Evolutionary conservation across 352 stramenopile genomes (phyloP), one percentile per base, ranked within the genome.

Genomic region (Phytophthora cajani): DNA sequence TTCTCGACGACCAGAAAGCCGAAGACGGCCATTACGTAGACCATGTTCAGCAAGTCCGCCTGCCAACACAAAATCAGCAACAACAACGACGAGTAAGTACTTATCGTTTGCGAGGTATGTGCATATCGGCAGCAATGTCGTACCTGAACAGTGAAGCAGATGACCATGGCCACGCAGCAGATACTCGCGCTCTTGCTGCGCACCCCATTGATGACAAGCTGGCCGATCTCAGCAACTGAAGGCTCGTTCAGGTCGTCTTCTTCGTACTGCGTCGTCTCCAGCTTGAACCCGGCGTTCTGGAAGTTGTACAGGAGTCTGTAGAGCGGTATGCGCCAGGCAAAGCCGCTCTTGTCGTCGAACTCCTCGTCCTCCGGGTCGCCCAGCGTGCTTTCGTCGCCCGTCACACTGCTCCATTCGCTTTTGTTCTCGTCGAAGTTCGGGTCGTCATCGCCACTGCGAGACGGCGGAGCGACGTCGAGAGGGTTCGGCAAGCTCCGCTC

Each of bases 401-500:
- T 95, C 6, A 94, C 88, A 67, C 89, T 96, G 57, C 86, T 96
- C 79, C 88, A 91, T 58, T 96, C 89, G 36, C 87, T 95, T 33
- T 82, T 87, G 42, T 72, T 78, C 44, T 95, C 88, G 44, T 95
- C 86, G 40, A 76, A 78, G 36, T 73, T 82, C 2, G 67, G 51
- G 8, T 88, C 73, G 6, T 89, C 77, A 0, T 82, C 72, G 2
- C 76, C 75, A 16, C 67, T 71, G 32, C 70, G 38, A 10, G 73
- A 71, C 8, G 49, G 38, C 40, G 72, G 72, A 1, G 64, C 57
- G 1, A 77, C 61, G 32, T 90, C 72, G 25, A 89, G 58, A 7
- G 89, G 89, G 36, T 86, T 84, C 1, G 82, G 79, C 3, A 96
- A 67, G 5, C 83, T 78, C 36, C 86, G 89, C 44, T 92, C 78